phyloP scores from a whole-genome alignment of 176 grass and related monocot species.

The Carex myosuroides region DNA sequence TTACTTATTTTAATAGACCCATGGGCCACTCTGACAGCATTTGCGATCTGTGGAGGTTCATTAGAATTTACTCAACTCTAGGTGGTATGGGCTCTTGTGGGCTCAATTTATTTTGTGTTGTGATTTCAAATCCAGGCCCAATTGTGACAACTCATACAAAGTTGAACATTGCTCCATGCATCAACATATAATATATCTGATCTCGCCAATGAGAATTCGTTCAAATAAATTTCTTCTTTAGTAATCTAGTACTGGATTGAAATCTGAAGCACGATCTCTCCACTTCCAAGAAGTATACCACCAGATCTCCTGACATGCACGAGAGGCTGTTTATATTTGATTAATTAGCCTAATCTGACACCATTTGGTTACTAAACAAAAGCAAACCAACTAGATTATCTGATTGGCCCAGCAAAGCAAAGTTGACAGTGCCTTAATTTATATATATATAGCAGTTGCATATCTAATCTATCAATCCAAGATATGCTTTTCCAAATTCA shows the following conservation, averaged over 20 bases:
- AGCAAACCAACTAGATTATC: constrained; percentile 7
- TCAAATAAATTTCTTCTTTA: background rate
- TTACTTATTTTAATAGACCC: background rate
- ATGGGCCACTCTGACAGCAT: background rate
- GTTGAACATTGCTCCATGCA: too few species aligned
- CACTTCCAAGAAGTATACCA: background rate
- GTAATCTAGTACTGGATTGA: background rate
- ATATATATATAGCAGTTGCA: background rate
- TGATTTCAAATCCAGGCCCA: background rate
- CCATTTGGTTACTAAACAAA: background rate
- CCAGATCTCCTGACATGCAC: background rate
- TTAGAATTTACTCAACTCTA: background rate
- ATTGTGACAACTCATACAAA: background rate
- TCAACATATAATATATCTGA: too few species aligned
- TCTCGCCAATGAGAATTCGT: background rate
- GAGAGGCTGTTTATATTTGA: background rate
- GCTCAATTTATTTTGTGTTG: background rate
- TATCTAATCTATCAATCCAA: background rate
- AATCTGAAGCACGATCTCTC: constrained; percentile 1
- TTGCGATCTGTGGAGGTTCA: background rate
- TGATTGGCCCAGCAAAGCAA: constrained; percentile 8
- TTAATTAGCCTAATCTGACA: constrained; percentile 8
- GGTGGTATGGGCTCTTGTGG: background rate
- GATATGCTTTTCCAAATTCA: constrained; percentile 15
- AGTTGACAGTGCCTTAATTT: background rate